Base-by-base conservation (phyloP, 2,329 filamentous ascomycete genomes). In the Drechmeria coniospora region DNA sequence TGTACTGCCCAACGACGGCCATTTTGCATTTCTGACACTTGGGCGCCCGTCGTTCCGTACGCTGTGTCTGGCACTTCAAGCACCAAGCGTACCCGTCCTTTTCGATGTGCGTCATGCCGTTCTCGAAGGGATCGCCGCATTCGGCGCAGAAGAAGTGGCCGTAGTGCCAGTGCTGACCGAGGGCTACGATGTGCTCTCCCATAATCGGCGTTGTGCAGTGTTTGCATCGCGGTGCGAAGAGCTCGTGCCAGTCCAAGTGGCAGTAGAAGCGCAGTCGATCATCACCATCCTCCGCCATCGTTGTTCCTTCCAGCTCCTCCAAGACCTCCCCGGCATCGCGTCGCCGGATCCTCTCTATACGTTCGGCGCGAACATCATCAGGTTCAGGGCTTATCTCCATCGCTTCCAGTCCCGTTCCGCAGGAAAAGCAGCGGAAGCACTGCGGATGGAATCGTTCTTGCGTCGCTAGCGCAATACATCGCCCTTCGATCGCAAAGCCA, bases 131-230 rank as follows among this genome's bases (percentile, higher is more conserved):
- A 57, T 98, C 87, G 40, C 90, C 90, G 49, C 90, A 98, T 62
- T 98, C 84, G 23, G 90, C 90, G 48, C 90, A 98, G 67, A 98
- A 98, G 59, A 98, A 98, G 56, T 98, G 90, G 0, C 90, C 90
- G 29, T 81, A 80, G 51, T 98, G 90, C 81, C 83, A 98, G 55
- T 93, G 84, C n/a, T 77, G 72, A 1, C 90, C 90, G 31, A 92
- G 82, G 2, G 90, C 90, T 10, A 94, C 77, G 18, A 94, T 76
- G 40, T 95, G 83, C 54, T 95, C 86, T 23, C 86, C 86, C 40
- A 95, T 75, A 44, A 98, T 98, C 4, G 90, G 87, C 6, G 90
- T 98, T 51, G 79, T 84, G 68, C 90, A 98, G 51, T 81, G 84
- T 57, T 90, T 90, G 65, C 90, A 98, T 23, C 83, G 74, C 4